Evolutionary conservation across 2,329 filamentous ascomycete genomes (phyloP), one percentile per base, ranked within the genome.

Genomic region (Penicillium occitanis): DNA sequence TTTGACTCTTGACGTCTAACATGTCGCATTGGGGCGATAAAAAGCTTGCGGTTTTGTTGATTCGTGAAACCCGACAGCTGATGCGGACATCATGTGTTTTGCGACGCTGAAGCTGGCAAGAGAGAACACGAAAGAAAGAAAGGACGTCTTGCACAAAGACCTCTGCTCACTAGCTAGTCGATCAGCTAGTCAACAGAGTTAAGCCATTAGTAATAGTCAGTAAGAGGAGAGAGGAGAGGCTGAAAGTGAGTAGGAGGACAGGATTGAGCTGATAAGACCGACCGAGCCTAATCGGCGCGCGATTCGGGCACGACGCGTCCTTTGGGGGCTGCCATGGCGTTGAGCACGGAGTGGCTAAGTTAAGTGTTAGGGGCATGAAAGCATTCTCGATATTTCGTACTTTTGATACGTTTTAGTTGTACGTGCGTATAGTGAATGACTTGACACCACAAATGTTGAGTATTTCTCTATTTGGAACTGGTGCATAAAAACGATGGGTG

Each of bases 271-370:
- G 57, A 60, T 60, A 60, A 60, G 40, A 57, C 3, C 30, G n/a
- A 28, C n/a, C 19, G 19, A 51, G 33, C 35, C 22, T 44, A 58
- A 48, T 33, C n/a, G 19, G 51, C 46, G 61, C 61, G 61, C 61
- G 61, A 63, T 33, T 53, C 59, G 53, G 30, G 28, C 44, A 48
- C 44, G 35, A 57, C 61, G 61, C 61, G 50, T 63, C 37, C 40
- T 44, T 53, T 7, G 13, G 22, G 17, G 48, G 25, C 14, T 17
- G 61, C 61, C 46, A 57, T 57, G 50, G 57, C 61, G 50, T 46
- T 22, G 37, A n/a, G 33, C 2, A 8, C 10, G 10, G 28, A 30
- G 33, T 35, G 13, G 35, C 13, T 37, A 11, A 35, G 30, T 10
- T 33, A 35, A 14, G 35, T 5, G 28, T 14, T 14, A 51, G 48